Evolutionary conservation across 768 basidiomycete species (phyloP).

Genomic region (Lyophyllum atratum): DNA sequence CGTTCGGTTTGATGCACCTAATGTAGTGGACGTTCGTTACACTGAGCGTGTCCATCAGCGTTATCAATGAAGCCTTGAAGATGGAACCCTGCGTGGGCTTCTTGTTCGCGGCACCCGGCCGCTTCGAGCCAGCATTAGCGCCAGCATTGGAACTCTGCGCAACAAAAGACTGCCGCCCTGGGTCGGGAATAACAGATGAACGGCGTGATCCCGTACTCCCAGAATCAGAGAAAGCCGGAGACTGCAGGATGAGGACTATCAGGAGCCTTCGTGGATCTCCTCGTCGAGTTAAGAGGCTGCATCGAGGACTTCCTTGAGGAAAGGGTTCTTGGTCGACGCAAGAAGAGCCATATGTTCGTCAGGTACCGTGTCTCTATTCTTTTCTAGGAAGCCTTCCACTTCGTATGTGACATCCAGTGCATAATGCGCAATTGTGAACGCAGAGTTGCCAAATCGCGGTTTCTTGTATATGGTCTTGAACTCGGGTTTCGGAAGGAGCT

Average conservation of each 20-base stretch:
- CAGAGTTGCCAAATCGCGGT: slow-evolving; percentile 96
- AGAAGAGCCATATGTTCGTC: slow-evolving; percentile 95
- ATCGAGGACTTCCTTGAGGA: slow-evolving; percentile 94
- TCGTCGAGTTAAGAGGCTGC: slow-evolving; percentile 80
- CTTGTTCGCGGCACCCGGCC: slow-evolving; percentile 65
- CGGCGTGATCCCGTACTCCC: slow-evolving; percentile 78
- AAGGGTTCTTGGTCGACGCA: slow-evolving; percentile 83
- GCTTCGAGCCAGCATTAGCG: slow-evolving; percentile 45
- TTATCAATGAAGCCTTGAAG: slow-evolving; percentile 93
- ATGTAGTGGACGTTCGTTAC: slow-evolving; percentile 99
- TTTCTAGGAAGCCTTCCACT: slow-evolving; percentile 97
- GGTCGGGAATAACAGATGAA: slow-evolving; percentile 85
- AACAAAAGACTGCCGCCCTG: slow-evolving; percentile 75
- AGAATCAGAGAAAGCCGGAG: slow-evolving; percentile 79
- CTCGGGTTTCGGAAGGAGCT: slow-evolving; percentile 77
- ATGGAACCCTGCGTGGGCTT: slow-evolving; percentile 99
- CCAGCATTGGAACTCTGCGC: slow-evolving; percentile 40
- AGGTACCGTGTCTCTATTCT: slow-evolving; percentile 98
- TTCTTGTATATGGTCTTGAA: slow-evolving; percentile 95
- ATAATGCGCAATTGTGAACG: slow-evolving; percentile 98
- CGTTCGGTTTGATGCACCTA: slow-evolving; percentile 99
- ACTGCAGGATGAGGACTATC: slow-evolving; percentile 72
- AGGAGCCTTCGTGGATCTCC: slow-evolving; percentile 60
- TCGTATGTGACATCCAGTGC: slow-evolving; percentile 98
- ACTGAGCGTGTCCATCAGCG: slow-evolving; percentile 95